Conservation (phyloP, 129 eudicot genomes). For the Deinandra increscens region DNA sequence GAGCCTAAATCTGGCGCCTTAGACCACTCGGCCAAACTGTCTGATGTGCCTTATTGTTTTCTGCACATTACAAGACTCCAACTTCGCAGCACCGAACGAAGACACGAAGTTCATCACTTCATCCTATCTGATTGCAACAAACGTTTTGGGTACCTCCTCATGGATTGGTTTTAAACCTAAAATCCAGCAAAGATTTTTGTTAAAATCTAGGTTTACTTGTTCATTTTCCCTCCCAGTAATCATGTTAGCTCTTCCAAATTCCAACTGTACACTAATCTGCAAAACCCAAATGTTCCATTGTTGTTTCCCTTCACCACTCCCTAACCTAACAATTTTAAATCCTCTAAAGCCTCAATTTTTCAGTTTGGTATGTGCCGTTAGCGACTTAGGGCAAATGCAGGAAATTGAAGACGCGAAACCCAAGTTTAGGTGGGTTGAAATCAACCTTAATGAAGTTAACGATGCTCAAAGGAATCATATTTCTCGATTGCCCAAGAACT, state of each 20-base stretch:
- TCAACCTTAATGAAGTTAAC: slow-evolving; percentile 37
- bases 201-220: slow-evolving; percentile 13
- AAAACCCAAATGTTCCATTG: slow-evolving; percentile 7
- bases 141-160: neutral
- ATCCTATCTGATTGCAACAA: slow-evolving; percentile 43
- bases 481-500: slow-evolving; percentile 53
- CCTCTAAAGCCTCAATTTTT: neutral
- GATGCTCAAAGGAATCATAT: slow-evolving; percentile 69
- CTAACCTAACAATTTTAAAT: slow-evolving; percentile 10
- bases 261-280: slow-evolving; percentile 13
- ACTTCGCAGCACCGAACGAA: no score
- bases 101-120: no score
- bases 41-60: no score
- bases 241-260: slow-evolving; percentile 26
- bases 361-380: slow-evolving; percentile 21
- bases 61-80: no score
- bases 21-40: slow-evolving; percentile 99
- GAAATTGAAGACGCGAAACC: slow-evolving; percentile 32
- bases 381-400: slow-evolving; percentile 30
- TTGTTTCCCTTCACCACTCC: neutral
- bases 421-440: slow-evolving; percentile 49
- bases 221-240: neutral
- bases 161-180: neutral
- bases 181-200: neutral
- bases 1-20: slow-evolving; percentile 99